Evolutionary conservation across 176 grass and related monocot species (phyloP), one percentile per base, ranked within the genome.

Genomic region (Pharus latifolius): DNA sequence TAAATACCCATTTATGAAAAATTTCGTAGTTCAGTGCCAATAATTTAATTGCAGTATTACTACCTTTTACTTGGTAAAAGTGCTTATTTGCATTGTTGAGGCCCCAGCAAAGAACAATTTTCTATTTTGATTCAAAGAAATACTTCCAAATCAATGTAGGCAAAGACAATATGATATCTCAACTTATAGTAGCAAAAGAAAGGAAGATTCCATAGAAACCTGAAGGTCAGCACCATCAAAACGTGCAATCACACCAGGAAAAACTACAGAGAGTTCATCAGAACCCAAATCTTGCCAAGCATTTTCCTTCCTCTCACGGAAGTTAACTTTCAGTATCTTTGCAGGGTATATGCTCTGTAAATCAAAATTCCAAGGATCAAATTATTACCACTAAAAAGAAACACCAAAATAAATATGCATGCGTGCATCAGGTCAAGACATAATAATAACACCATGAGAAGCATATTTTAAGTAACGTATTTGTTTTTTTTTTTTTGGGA

Each of bases 281-380:
- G 86, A 90, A 70, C 70, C 74, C 1, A 72, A 84, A 82, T 87
- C 86, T 74, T 92, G 80, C 45, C 65, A 78, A 74, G 55, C 16
- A 1, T 75, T 75, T 8, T 73, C 65, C 51, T 84, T 89, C 17
- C 63, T 77, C 67, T 90, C 66, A 28, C 71, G 65, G 59, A 80
- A 87, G 69, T 80, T 89, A 27, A 87, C 77, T 38, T 82, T 82
- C 50, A 97, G 25, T 65, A 97, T 79, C 55, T 65, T 79, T 20
- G 57, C 78, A 52, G 81, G 86, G 58, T 97, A 92, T 61, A 97
- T 78, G 78, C 84, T 82, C 93, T 97, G 68, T 73, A 81, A 73
- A 67, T 5, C n/a, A 73, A 35, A 55, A 12, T 5, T 50, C 35
- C 14, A 69, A 51, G 32, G 49, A 65, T 16, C 32, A 81, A 23